Percentiles rank a stretch among this genome's conserved stretches.
phyloP scores from a whole-genome alignment of 1,139 yeast genomes.

The Cylindricascospora bacillispora region DNA sequence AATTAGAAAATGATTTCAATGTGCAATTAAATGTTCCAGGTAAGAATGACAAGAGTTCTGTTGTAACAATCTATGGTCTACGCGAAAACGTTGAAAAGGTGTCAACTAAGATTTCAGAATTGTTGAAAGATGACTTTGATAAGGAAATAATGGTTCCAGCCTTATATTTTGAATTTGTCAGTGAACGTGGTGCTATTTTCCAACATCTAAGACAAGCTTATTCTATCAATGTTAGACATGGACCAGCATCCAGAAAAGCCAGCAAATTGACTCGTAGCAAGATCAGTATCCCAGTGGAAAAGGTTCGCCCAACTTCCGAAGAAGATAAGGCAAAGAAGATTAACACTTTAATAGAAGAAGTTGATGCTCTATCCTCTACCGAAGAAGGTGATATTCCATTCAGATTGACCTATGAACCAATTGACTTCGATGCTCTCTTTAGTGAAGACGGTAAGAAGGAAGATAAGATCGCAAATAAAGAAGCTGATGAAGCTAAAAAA shows the following conservation, averaged over 20 bases:
- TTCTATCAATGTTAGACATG: constrained; percentile 54
- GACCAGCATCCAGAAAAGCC: constrained; percentile 38
- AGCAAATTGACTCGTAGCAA: constrained; percentile 34
- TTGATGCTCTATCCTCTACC: constrained; percentile 15
- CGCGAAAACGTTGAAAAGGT: constrained; percentile 51
- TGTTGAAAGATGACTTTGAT: constrained; percentile 35
- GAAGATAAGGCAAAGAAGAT: constrained; percentile 32
- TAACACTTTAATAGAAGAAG: constrained; percentile 36
- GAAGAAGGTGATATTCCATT: constrained; percentile 42
- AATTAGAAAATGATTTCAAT: constrained; percentile 55
- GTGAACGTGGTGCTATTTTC: constrained; percentile 57
- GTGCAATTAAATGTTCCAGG: constrained; percentile 62
- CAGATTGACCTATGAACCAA: constrained; percentile 38
- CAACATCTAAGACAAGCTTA: constrained; percentile 43
- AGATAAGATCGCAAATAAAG: constrained; percentile 17
- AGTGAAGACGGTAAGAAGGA: constrained; percentile 33
- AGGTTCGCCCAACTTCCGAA: constrained; percentile 25
- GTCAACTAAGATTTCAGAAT: constrained; percentile 39
- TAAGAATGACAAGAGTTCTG: constrained; percentile 35
- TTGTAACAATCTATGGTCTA: constrained; percentile 39
- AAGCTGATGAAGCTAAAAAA: constrained; percentile 7
- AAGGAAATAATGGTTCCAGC: constrained; percentile 44
- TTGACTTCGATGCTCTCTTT: constrained; percentile 20
- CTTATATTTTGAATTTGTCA: constrained; percentile 43
- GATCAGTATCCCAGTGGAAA: constrained; percentile 35